Base-by-base conservation (phyloP, 1,284 basidiomycete species). In the Cerioporus squamosus region DNA sequence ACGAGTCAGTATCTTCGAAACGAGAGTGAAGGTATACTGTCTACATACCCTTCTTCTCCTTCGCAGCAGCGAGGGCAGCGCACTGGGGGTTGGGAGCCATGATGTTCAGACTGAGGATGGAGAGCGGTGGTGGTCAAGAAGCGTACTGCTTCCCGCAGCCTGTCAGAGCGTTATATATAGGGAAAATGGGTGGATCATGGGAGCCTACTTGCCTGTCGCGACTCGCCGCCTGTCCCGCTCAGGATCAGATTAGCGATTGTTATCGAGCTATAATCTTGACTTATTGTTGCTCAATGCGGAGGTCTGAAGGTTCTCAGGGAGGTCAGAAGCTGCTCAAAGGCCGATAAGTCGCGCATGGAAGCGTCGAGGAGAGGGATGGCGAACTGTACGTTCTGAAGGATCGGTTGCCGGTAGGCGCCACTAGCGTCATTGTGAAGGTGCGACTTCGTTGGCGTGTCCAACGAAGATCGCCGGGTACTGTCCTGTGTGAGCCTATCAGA, bases 1-100 rank as follows among this genome's bases (percentile, higher is more conserved):
- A 44, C 51, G 33, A 36, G 47, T 36, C 55, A 44, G 54, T 45
- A 40, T 31, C 57, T 26, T 12, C 50, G 26, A 29, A n/a, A 38
- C 7, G 20, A 22, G 29, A 38, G 24, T 31, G 38, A 29, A 22
- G 23, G 14, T 44, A 38, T 6, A 39, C 12, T 14, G 4, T 23
- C 2, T 24, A 51, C 72, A 18, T 49, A 87, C 88, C 81, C 60
- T 79, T 78, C 67, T 69, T 74, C 2, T 68, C 55, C 75, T 83
- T 79, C 5, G 86, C 88, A 44, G 74, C 74, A 62, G 77, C 75
- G 64, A 90, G 75, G 51, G 85, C 86, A 66, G 79, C 64, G 72
- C 88, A 90, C 67, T 80, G 80, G 39, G 81, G 77, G 68, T 79
- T 75, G 64, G 72, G 76, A 52, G 75, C 74, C 74, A 77, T 79